Evolutionary conservation across 169 alveolate species (phyloP).

Genomic region (Plasmodium adleri): DNA sequence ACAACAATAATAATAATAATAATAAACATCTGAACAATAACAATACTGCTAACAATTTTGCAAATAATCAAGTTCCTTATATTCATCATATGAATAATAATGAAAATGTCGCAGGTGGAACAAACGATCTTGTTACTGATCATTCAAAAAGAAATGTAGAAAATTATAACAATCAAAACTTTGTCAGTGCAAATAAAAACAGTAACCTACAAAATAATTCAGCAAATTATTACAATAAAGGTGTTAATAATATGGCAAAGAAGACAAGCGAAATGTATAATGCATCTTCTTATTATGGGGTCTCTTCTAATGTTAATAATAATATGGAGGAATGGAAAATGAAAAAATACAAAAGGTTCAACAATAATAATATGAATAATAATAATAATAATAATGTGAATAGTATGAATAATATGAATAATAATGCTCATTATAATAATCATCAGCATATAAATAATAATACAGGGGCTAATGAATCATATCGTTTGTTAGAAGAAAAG

Average conservation of each 20-base stretch:
- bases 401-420: not conserved
- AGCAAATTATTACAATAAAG: not conserved
- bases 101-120: not conserved
- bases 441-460: too few relatives aligned
- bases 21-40: not conserved
- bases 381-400: not conserved
- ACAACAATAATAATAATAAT: slow-evolving; percentile 1
- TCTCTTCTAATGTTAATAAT: not conserved
- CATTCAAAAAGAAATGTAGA: not conserved
- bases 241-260: not conserved
- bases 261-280: slow-evolving; percentile 1
- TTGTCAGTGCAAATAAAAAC: not conserved
- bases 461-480: not conserved
- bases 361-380: not conserved
- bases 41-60: not conserved
- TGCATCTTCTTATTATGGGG: not conserved
- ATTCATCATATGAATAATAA: not conserved
- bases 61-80: not conserved
- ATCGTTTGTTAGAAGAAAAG: slow-evolving; percentile 39
- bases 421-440: not conserved
- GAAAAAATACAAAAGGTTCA: slow-evolving; percentile 6
- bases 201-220: not conserved
- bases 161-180: not conserved
- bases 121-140: not conserved
- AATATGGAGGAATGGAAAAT: slow-evolving; percentile 11